Evolutionary conservation across 2,329 filamentous ascomycete species (phyloP).

Genomic region (Fusarium sp.): DNA sequence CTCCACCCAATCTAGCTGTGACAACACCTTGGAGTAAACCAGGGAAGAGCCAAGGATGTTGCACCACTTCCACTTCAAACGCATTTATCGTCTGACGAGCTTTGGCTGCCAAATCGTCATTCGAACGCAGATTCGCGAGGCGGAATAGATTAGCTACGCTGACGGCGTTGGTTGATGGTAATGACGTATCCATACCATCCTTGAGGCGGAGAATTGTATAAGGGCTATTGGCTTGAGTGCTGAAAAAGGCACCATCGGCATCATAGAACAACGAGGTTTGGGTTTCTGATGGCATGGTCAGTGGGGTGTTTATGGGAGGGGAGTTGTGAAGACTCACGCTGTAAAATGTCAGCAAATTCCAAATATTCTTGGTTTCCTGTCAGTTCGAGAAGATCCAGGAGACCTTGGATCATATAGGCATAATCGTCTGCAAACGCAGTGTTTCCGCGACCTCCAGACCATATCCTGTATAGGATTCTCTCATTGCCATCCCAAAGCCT

Average conservation of each 20-base stretch:
- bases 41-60: slow-evolving; percentile 92
- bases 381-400: slow-evolving; percentile 85
- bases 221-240: slow-evolving; percentile 69
- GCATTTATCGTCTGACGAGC: slow-evolving; percentile 81
- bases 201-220: slow-evolving; percentile 88
- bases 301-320: background rate
- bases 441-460: slow-evolving; percentile 72
- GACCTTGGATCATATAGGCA: slow-evolving; percentile 84
- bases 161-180: slow-evolving; percentile 89
- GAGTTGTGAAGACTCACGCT: slow-evolving; percentile 62
- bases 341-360: slow-evolving; percentile 82
- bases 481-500: slow-evolving; percentile 75
- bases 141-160: slow-evolving; percentile 90
- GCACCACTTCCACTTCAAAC: slow-evolving; percentile 90
- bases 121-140: slow-evolving; percentile 75
- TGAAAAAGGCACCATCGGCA: slow-evolving; percentile 75
- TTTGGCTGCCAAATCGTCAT: slow-evolving; percentile 69
- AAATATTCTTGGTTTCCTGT: slow-evolving; percentile 82
- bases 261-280: slow-evolving; percentile 86
- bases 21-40: slow-evolving; percentile 82
- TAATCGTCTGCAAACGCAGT: slow-evolving; percentile 93
- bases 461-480: slow-evolving; percentile 77
- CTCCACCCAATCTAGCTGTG: slow-evolving; percentile 75
- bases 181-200: slow-evolving; percentile 92
- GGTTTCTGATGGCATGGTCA: slow-evolving; percentile 59